Conservation (phyloP, 2,329 filamentous ascomycete species). For the Tolypocladium ophioglossoides region DNA sequence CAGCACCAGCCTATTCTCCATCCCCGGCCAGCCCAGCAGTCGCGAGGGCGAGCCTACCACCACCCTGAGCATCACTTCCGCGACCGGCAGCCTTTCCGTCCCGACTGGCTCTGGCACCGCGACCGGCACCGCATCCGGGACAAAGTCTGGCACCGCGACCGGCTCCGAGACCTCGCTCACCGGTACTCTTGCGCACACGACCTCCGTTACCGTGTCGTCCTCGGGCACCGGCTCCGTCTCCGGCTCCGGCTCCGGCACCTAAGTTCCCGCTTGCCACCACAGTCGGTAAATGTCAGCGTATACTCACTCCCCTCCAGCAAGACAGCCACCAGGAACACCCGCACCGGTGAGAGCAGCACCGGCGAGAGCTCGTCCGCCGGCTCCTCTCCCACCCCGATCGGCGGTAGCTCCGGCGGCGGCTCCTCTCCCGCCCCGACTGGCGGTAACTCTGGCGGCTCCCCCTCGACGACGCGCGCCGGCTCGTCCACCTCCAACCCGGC, state of each 20-base stretch:
- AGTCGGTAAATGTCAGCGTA: neutral
- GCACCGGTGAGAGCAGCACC: neutral
- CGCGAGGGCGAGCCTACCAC: neutral
- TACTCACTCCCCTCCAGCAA: neutral
- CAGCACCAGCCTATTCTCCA: slow-evolving; percentile 4
- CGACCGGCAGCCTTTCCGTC: neutral
- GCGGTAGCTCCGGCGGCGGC: neutral
- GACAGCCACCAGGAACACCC: neutral
- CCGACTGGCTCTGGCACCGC: neutral
- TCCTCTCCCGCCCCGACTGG: neutral
- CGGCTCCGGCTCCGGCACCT: too few species aligned
- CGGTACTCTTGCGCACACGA: neutral
- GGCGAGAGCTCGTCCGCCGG: neutral
- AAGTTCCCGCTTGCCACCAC: neutral
- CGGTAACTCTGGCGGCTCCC: neutral
- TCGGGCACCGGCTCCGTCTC: neutral
- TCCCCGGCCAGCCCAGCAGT: slow-evolving; percentile 2
- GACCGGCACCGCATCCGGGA: neutral
- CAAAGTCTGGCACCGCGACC: neutral
- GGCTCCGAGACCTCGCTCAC: too few species aligned
- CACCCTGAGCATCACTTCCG: neutral
- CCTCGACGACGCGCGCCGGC: neutral
- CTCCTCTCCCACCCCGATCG: neutral
- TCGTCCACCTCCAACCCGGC: slow-evolving; percentile 10
- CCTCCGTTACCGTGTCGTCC: neutral